These are phyloP conservation scores for Rutstroemia sydowiana DNA, from an alignment of 2,329 filamentous ascomycete genomes.

Conservation along the genomic window DNA sequence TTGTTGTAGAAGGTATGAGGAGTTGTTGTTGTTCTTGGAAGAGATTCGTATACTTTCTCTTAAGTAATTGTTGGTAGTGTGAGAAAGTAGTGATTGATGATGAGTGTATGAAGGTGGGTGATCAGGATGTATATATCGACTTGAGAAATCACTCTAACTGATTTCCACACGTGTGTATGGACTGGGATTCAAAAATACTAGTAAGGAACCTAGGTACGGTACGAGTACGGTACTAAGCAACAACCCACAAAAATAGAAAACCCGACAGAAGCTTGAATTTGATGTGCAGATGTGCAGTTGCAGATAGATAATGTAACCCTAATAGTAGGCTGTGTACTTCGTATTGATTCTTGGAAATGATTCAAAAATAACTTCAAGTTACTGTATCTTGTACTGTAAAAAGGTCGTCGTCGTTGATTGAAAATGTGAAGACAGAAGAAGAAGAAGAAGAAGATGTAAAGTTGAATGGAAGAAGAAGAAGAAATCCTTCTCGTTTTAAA, in stretches of 20 bases:
- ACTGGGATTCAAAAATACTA: too few relatives aligned
- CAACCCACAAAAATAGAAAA: slow-evolving; percentile 5
- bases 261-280: slow-evolving; percentile 1
- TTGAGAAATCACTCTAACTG: not conserved
- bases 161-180: not conserved
- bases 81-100: not conserved
- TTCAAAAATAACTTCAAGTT: too few relatives aligned
- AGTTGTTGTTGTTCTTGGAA: not conserved
- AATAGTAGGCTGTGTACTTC: too few relatives aligned
- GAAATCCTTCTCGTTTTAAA: too few relatives aligned
- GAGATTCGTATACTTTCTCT: not conserved
- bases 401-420: too few relatives aligned
- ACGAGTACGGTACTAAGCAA: not conserved
- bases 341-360: too few relatives aligned
- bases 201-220: not conserved
- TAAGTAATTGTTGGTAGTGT: not conserved
- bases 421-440: too few relatives aligned
- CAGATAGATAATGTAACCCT: too few relatives aligned
- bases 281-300: too few relatives aligned
- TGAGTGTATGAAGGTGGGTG: not conserved
- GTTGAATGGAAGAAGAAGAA: too few relatives aligned
- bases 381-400: too few relatives aligned
- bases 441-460: too few relatives aligned
- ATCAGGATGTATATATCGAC: not conserved
- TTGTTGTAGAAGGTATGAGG: not conserved